Percentiles rank a stretch among this genome's conserved stretches.
phyloP scores from a whole-genome alignment of 495 filamentous ascomycete genomes.

The Cercophora sp. region DNA sequence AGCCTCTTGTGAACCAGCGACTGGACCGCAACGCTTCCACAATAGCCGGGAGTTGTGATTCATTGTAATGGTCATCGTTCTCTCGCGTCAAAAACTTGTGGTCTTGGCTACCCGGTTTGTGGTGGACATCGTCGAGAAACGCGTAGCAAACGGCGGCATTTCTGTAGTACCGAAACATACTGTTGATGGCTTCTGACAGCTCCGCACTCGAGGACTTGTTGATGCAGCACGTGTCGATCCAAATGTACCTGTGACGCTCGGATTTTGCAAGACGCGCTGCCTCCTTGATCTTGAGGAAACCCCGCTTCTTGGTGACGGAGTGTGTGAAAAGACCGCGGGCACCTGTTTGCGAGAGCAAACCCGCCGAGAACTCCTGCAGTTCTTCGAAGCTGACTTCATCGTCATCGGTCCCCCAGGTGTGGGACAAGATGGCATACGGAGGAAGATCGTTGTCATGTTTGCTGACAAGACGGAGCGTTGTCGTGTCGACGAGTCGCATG shows the following conservation, averaged over 20 bases:
- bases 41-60: not conserved
- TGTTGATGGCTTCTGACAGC: slow-evolving; percentile 40
- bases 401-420: slow-evolving; percentile 7
- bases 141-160: slow-evolving; percentile 27
- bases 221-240: slow-evolving; percentile 43
- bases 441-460: not conserved
- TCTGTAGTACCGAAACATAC: slow-evolving; percentile 40
- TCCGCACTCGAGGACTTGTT: slow-evolving; percentile 38
- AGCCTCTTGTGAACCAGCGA: slow-evolving; percentile 1
- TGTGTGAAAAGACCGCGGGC: not conserved
- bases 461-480: not conserved
- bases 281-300: not conserved
- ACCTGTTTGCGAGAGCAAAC: not conserved
- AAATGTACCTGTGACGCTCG: slow-evolving; percentile 25
- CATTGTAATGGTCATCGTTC: not conserved
- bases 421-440: slow-evolving; percentile 6
- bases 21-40: not conserved
- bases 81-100: not conserved
- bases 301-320: not conserved
- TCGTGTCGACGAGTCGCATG: not conserved
- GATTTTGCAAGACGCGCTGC: slow-evolving; percentile 5
- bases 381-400: slow-evolving; percentile 11
- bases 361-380: not conserved
- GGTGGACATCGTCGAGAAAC: slow-evolving; percentile 18
- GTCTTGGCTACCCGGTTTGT: not conserved